Evolutionary conservation across 805 yeast species (phyloP).

Genomic region (Yarrowia alimentaria): DNA sequence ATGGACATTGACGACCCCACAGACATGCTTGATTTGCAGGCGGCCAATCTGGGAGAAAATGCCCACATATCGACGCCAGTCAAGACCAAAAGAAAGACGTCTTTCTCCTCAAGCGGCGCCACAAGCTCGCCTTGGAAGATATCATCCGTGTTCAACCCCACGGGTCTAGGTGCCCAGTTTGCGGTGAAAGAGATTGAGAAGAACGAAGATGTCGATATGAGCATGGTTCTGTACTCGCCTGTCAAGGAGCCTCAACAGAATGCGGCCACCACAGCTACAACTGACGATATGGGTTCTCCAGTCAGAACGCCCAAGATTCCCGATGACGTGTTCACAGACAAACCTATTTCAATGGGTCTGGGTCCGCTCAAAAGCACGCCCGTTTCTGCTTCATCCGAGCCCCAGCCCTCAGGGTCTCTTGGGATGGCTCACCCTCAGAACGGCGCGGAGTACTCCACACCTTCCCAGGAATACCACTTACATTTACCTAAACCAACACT

Average conservation of each 20-base stretch:
- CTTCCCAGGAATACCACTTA: conserved; percentile 13
- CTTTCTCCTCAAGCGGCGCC: background rate
- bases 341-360: no score
- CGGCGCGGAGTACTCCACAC: no score
- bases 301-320: no score
- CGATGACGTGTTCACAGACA: no score
- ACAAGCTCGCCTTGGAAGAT: conserved; percentile 14
- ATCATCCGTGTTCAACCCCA: conserved; percentile 17
- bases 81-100: conserved; percentile 3
- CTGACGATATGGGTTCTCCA: no score
- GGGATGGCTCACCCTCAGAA: no score
- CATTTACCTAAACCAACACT: conserved; percentile 21
- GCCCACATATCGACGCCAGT: conserved; percentile 1
- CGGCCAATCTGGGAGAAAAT: background rate
- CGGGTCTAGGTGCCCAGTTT: conserved; percentile 21
- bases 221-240: conserved; percentile 16
- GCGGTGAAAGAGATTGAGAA: conserved; percentile 20
- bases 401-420: no score
- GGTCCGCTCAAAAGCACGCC: no score
- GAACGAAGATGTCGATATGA: conserved; percentile 18
- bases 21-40: conserved; percentile 5
- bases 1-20: conserved; percentile 23
- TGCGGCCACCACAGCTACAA: no score
- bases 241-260: background rate
- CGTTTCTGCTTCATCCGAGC: no score